Evolutionary conservation across 1,139 yeast genomes (phyloP).

Genomic region (Protomyces inouyei): DNA sequence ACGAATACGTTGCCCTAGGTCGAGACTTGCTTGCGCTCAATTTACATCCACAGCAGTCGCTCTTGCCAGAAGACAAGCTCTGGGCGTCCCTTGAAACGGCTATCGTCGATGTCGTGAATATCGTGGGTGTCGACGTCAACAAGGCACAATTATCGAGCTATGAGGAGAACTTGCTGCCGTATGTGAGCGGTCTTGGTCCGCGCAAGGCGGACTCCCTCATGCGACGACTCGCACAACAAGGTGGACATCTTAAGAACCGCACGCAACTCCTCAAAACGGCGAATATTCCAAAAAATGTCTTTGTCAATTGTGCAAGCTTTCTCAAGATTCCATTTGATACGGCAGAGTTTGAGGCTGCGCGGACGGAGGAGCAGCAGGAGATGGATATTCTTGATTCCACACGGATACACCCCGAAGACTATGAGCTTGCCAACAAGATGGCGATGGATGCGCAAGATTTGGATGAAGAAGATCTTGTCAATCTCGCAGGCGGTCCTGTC

Average conservation of each 20-base stretch:
- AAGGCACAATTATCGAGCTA: constrained; percentile 77
- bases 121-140: constrained; percentile 90
- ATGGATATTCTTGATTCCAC: constrained; percentile 82
- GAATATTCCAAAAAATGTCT: constrained; percentile 71
- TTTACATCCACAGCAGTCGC: constrained; percentile 69
- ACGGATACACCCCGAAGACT: constrained; percentile 96
- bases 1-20: constrained; percentile 80
- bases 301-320: constrained; percentile 89
- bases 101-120: constrained; percentile 82
- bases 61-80: constrained; percentile 62
- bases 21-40: constrained; percentile 58
- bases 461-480: constrained; percentile 87
- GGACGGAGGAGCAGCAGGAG: constrained; percentile 49
- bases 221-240: constrained; percentile 73
- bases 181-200: constrained; percentile 87
- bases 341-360: constrained; percentile 43
- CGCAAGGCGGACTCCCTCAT: constrained; percentile 86
- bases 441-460: constrained; percentile 96
- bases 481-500: constrained; percentile 67
- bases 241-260: constrained; percentile 62
- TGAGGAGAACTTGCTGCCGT: constrained; percentile 65
- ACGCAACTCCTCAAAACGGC: constrained; percentile 75
- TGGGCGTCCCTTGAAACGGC: constrained; percentile 68
- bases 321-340: constrained; percentile 62
- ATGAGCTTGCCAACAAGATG: constrained; percentile 90